Evolutionary conservation across 306 rosid species (phyloP), one percentile per base, ranked within the genome.

Genomic region (Vicia sativa): DNA sequence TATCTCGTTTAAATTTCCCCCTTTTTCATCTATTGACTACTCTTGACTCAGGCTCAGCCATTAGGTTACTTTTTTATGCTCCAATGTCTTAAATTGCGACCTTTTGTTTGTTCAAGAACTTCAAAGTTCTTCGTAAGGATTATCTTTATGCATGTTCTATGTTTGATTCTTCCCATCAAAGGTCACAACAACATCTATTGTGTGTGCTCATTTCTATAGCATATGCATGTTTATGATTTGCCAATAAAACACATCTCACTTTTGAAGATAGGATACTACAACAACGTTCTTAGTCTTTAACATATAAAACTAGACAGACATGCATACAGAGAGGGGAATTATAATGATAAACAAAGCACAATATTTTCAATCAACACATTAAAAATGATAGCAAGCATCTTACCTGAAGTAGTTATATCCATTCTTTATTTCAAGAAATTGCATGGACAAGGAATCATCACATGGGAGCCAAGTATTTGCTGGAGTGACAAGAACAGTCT

Each of bases 391-490:
- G 29, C 66, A 77, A 84, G 44, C 44, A 62, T 50, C 73, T 75
- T 81, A 90, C 98, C 90, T 83, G 43, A 90, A 90, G 86, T 87
- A 80, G 48, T 79, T 82, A 78, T 71, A 80, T 66, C 91, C 98
- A 13, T 85, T 86, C 72, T 69, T 79, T 23, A 74, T 74, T 67
- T 82, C 84, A 70, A 86, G 80, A 77, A 80, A 85, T 65, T 88
- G 87, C 99, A 93, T 90, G 70, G 91, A 86, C 62, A 93, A 74
- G 76, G 99, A 87, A 28, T 95, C 95, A 59, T 88, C 96, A 89
- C 95, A 93, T 29, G 91, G 95, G 58, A 79, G 85, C 98, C 98
- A 92, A 78, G 90, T 79, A 66, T 82, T 87, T 35, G 80, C 77
- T 25, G 98, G 96, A 78, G 88, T 83, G 73, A 88, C 89, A 74